Evolutionary conservation across 129 eudicot genomes (phyloP).

Genomic region (Saposhnikovia divaricata): DNA sequence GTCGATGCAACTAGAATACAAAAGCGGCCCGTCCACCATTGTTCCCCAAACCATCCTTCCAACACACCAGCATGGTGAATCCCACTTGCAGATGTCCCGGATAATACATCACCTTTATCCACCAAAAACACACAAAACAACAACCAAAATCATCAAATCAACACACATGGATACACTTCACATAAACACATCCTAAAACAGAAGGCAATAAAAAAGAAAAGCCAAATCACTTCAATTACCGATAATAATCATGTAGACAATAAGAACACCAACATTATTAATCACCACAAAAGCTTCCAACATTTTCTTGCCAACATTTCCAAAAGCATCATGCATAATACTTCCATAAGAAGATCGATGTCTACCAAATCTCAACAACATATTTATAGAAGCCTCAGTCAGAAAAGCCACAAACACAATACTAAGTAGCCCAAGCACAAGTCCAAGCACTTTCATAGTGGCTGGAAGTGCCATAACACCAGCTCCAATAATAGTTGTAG

Average conservation of each 20-base stretch:
- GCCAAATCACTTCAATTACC: constrained; percentile 29
- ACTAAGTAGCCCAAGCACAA: constrained; percentile 45
- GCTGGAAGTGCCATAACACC: constrained; percentile 94
- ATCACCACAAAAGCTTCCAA: constrained; percentile 54
- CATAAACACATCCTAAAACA: neutral
- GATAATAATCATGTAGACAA: constrained; percentile 80
- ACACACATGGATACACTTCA: neutral
- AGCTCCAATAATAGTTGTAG: constrained; percentile 92
- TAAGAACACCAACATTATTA: constrained; percentile 52
- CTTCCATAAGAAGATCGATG: constrained; percentile 45
- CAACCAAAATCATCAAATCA: neutral
- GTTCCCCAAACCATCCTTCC: constrained; percentile 61
- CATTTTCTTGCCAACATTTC: constrained; percentile 41
- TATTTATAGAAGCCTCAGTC: constrained; percentile 41
- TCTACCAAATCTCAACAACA: constrained; percentile 44
- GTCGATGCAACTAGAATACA: constrained; percentile 48
- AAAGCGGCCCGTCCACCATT: constrained; percentile 55
- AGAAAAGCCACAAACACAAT: constrained; percentile 51
- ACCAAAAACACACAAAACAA: neutral
- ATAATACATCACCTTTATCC: constrained; percentile 51
- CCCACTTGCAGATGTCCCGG: constrained; percentile 48
- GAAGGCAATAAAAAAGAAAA: neutral
- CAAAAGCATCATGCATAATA: constrained; percentile 68
- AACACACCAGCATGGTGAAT: constrained; percentile 54
- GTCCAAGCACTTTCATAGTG: constrained; percentile 71